Evolutionary conservation across 306 rosid species (phyloP).

Genomic region (Mimosa pudica): DNA sequence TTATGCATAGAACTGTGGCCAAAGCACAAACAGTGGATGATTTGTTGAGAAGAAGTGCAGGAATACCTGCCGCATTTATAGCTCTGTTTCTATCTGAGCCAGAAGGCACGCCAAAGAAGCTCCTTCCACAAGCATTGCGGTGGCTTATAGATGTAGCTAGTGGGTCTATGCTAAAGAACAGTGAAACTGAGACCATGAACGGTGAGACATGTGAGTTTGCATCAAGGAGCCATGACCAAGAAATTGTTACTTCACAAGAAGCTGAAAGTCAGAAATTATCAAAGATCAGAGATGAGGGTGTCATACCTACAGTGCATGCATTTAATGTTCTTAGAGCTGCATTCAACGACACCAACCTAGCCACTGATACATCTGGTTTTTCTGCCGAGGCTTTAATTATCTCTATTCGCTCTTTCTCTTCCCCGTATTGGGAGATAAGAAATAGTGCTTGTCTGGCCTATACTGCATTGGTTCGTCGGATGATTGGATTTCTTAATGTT

Average conservation of each 20-base stretch:
- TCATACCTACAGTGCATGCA: slow-evolving; percentile 94
- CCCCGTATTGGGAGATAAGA: slow-evolving; percentile 93
- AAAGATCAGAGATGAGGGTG: slow-evolving; percentile 92
- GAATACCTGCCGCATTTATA: slow-evolving; percentile 94
- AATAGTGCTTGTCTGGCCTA: slow-evolving; percentile 94
- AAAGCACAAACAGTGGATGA: slow-evolving; percentile 90
- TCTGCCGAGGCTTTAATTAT: slow-evolving; percentile 89
- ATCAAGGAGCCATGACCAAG: slow-evolving; percentile 40
- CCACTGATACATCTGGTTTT: slow-evolving; percentile 93
- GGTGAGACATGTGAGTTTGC: slow-evolving; percentile 38
- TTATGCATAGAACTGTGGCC: slow-evolving; percentile 88
- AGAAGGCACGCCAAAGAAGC: slow-evolving; percentile 96
- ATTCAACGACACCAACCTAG: slow-evolving; percentile 91
- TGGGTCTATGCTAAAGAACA: slow-evolving; percentile 54
- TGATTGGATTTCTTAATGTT: slow-evolving; percentile 90
- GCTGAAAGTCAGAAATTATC: slow-evolving; percentile 57
- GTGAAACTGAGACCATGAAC: slow-evolving; percentile 48
- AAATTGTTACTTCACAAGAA: slow-evolving; percentile 32
- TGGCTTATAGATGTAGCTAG: slow-evolving; percentile 91
- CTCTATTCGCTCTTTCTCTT: slow-evolving; percentile 84
- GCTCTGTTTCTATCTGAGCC: slow-evolving; percentile 99
- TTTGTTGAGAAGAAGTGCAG: slow-evolving; percentile 97
- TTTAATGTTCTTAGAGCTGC: slow-evolving; percentile 89
- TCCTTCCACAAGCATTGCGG: slow-evolving; percentile 81
- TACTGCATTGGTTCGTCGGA: slow-evolving; percentile 94